Conservation (phyloP, 108 stramenopile species). For the Chaetoceros muelleri region DNA sequence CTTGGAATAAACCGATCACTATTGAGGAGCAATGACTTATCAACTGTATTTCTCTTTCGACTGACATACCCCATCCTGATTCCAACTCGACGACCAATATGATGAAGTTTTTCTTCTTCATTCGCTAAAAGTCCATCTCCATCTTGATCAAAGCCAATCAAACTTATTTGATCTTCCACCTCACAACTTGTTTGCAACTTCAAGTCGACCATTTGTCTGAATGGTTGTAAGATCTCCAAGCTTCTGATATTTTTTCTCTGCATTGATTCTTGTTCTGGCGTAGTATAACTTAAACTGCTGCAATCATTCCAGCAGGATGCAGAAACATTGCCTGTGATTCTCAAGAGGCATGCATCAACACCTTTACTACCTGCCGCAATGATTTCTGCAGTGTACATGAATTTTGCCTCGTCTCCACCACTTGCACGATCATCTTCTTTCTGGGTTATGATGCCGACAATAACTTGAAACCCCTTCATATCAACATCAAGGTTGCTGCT, state of each 20-base stretch:
- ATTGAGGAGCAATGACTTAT: constrained; percentile 14
- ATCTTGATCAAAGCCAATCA: constrained; percentile 73
- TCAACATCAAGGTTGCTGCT: no score
- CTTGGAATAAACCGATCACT: constrained; percentile 29
- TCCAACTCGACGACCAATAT: constrained; percentile 2
- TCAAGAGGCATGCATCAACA: constrained; percentile 66
- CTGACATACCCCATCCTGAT: constrained; percentile 7
- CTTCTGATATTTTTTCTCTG: no score
- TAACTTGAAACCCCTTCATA: constrained; percentile 39
- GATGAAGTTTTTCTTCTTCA: not conserved
- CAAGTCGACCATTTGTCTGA: no score
- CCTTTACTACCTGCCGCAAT: constrained; percentile 48
- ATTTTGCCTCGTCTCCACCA: constrained; percentile 25
- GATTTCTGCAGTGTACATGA: constrained; percentile 66
- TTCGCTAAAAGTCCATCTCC: constrained; percentile 51
- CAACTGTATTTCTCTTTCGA: constrained; percentile 8
- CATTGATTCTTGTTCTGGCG: constrained; percentile 34
- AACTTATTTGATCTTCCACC: constrained; percentile 54
- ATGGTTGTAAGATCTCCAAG: constrained; percentile 36
- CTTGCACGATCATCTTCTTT: constrained; percentile 16
- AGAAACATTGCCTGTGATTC: constrained; percentile 48
- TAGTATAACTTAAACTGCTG: no score
- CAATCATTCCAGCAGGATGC: constrained; percentile 28
- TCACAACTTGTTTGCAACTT: constrained; percentile 44
- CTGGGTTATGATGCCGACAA: constrained; percentile 52